These are phyloP conservation scores for Amanita inopinata DNA, from an alignment of 768 basidiomycete genomes.

Conservation along the genomic window DNA sequence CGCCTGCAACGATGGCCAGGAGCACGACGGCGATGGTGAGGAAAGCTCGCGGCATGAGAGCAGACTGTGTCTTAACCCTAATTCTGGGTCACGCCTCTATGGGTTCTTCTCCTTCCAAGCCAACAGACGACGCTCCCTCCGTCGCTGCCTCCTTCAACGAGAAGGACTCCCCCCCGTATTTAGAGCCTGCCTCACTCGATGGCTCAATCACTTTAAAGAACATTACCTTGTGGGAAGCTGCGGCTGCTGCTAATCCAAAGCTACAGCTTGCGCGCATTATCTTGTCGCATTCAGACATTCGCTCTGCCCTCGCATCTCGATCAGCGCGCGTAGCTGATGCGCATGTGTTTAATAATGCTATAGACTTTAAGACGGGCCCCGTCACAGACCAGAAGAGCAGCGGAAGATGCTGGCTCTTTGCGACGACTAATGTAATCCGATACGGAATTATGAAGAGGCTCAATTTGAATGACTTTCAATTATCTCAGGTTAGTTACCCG, in stretches of 20 bases:
- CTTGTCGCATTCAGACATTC: constrained; percentile 60
- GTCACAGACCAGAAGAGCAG: constrained; percentile 82
- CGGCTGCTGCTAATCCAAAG: constrained; percentile 46
- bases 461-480: constrained; percentile 81
- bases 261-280: constrained; percentile 68
- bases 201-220: constrained; percentile 53
- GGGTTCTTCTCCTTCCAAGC: constrained; percentile 22
- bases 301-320: constrained; percentile 52
- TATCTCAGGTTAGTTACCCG: constrained; percentile 57
- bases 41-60: not conserved
- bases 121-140: constrained; percentile 17
- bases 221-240: constrained; percentile 59
- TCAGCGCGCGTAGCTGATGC: constrained; percentile 49
- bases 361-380: constrained; percentile 77
- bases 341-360: constrained; percentile 74
- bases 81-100: constrained; percentile 10
- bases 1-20: constrained; percentile 22
- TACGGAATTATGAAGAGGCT: constrained; percentile 80
- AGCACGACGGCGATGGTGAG: constrained; percentile 9
- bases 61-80: not conserved
- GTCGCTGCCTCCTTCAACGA: constrained; percentile 20
- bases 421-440: constrained; percentile 79
- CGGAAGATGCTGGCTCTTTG: constrained; percentile 94
- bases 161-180: constrained; percentile 24
- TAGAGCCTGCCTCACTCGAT: constrained; percentile 38